Percentiles rank a stretch among this genome's conserved stretches.
phyloP scores from a whole-genome alignment of 179 eudicot genomes.

The Dionaea muscipula region DNA sequence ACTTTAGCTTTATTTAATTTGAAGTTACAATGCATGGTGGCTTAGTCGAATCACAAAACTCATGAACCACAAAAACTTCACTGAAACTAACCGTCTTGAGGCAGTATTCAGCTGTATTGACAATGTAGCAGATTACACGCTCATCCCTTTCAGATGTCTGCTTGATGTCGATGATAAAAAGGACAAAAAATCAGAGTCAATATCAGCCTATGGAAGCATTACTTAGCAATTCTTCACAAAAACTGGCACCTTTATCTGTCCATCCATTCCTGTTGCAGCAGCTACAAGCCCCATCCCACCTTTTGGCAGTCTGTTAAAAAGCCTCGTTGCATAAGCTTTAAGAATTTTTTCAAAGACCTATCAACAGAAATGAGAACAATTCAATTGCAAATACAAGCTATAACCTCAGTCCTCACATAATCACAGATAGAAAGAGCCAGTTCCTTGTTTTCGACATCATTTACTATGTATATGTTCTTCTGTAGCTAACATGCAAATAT shows the following conservation, averaged over 20 bases:
- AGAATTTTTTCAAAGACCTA: slow-evolving; percentile 91
- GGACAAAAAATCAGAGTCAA: slow-evolving; percentile 1
- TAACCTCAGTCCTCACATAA: not conserved
- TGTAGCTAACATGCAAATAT: not conserved
- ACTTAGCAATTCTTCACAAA: slow-evolving; percentile 1
- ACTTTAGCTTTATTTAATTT: too few species aligned
- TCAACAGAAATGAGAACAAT: slow-evolving; percentile 12
- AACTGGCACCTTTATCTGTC: slow-evolving; percentile 72
- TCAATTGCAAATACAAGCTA: not conserved
- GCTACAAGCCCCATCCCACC: slow-evolving; percentile 96
- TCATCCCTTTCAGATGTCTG: slow-evolving; percentile 98
- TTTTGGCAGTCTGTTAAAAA: slow-evolving; percentile 71
- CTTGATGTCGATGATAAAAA: slow-evolving; percentile 9
- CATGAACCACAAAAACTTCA: not conserved
- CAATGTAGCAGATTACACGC: slow-evolving; percentile 76
- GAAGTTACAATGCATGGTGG: not conserved
- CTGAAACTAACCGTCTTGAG: slow-evolving; percentile 76
- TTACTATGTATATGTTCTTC: not conserved
- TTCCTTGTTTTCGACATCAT: not conserved
- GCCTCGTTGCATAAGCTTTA: slow-evolving; percentile 88
- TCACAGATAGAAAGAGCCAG: not conserved
- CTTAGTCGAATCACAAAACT: not conserved
- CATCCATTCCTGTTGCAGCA: slow-evolving; percentile 99
- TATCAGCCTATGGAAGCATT: not conserved
- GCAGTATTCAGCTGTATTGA: slow-evolving; percentile 95